Evolutionary conservation across 805 yeast genomes (phyloP), one percentile per base, ranked within the genome.

Genomic region (Metschnikowia shivogae): DNA sequence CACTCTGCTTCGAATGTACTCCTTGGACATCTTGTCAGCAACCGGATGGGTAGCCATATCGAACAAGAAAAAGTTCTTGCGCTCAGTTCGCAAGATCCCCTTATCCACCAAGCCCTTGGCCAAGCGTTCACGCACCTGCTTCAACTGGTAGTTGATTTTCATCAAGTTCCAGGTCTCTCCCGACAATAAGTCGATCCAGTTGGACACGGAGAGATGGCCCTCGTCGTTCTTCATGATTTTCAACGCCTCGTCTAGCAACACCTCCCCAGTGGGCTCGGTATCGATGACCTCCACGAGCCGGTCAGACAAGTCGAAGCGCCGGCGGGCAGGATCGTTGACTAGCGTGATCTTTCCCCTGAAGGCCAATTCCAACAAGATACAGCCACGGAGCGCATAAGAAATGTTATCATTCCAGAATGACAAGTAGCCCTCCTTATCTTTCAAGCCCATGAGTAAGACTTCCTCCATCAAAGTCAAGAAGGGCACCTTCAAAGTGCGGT

Each of bases 31-130:
- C 36, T 84, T 77, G 65, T 93, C 99, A 28, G 90, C 84, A 11
- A 93, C 80, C 6, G 99, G 99, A 66, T 95, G 99, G 7, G 99
- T 93, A 27, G 99, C 96, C 97, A 93, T 93, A 65, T 93, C 99
- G 58, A 93, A 93, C 43, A 93, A 72, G 59, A 93, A 81, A 63
- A 93, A 93, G 69, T 89, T 93, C 63, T 90, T 89, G 65, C 95
- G 81, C 67, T 93, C 99, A 6, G 99, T 93, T 70, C 97, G 83
- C 59, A 95, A 76, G 37, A 93, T 84, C 19, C 99, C 98, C 69
- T 93, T 93, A 65, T 93, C 99, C 32, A 95, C 99, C 43, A 93
- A 74, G 0, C 99, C 99, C 67, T 93, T 93, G 44, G 97, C 95
- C 52, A 93, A 74, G 56, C 99, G 78, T 68, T 93, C 99, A 61